Percentiles rank a stretch among this genome's conserved stretches.
These are phyloP conservation scores for Vinca major DNA, from an alignment of 305 asterid genomes.

Conservation along the genomic window DNA sequence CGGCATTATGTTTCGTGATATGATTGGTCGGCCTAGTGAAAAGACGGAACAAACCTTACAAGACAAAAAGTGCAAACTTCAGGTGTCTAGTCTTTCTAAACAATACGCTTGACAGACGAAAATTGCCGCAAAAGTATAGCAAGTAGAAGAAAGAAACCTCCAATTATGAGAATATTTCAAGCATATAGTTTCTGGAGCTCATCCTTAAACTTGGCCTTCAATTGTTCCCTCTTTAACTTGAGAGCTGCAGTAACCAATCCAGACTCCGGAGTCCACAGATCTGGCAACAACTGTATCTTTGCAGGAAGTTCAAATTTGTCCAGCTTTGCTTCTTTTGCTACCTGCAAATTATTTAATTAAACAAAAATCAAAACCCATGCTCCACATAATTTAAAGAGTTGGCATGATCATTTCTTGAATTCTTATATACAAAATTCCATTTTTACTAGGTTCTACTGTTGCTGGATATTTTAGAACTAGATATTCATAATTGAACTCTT, in stretches of 20 bases:
- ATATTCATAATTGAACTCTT: not conserved
- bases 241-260: constrained; percentile 93
- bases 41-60: no score
- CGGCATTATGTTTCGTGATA: no score
- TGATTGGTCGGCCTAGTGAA: no score
- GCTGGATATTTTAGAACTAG: not conserved
- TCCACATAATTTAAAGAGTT: not conserved
- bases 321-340: constrained; percentile 62
- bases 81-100: no score
- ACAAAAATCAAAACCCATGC: not conserved
- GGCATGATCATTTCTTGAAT: not conserved
- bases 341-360: constrained; percentile 34
- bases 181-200: constrained; percentile 40
- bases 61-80: no score
- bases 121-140: not conserved
- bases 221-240: constrained; percentile 77
- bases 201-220: constrained; percentile 57
- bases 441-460: not conserved
- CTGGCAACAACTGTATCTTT: constrained; percentile 65
- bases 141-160: not conserved
- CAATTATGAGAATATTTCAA: constrained; percentile 21
- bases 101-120: no score
- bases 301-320: constrained; percentile 83
- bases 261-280: constrained; percentile 89
- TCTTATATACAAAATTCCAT: not conserved